Base-by-base conservation (phyloP, 345 rosid species). In the Eucalyptus pauciflora region DNA sequence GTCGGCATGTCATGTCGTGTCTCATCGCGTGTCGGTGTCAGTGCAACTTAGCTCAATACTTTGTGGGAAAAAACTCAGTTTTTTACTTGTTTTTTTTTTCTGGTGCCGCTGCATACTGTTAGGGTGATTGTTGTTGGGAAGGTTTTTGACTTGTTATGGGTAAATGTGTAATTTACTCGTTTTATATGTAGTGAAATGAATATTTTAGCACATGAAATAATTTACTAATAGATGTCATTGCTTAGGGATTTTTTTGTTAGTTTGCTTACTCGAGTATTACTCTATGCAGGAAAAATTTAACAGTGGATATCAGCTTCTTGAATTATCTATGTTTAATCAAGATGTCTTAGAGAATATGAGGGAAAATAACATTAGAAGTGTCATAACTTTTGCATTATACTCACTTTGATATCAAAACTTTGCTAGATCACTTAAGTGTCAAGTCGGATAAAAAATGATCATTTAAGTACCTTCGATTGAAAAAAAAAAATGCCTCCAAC, bases 381-480 rank as follows among this genome's bases (percentile, higher is more conserved):
- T 52, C 9, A 52, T 17, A 52, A 52, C 1, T 17, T 52, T 17
- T 0, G 4, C 24, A 17, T 52, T 0, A 1, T 51, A 51, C 9
- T 51, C 20, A 51, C 27, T 56, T 56, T 24, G 27, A 20, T 56
- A 20, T 24, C 7, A 22, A 56, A 56, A 20, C 5, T 22, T 56
- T 56, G 27, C 6, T 56, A 2, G 3, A 54, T 54, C 27, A 54
- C 27, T 56, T 56, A 56, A 56, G 29, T 4, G 13, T 24, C 62
- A 56, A 56, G 12, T 54, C 2, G 2, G 2, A 22, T 0, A 51
- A 54, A 54, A 54, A 22, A 3, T 2, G 13, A 22, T 22, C 25
- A 54, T 22, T 20, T 54, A 54, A 54, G 12, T 0, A 51, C 56
- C 9, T 7, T 51, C 2, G 4, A 51, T 0, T 4, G 0, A 15